These are phyloP conservation scores for Gyromitra esculenta DNA, from an alignment of 2,329 filamentous ascomycete species.

Conservation along the genomic window DNA sequence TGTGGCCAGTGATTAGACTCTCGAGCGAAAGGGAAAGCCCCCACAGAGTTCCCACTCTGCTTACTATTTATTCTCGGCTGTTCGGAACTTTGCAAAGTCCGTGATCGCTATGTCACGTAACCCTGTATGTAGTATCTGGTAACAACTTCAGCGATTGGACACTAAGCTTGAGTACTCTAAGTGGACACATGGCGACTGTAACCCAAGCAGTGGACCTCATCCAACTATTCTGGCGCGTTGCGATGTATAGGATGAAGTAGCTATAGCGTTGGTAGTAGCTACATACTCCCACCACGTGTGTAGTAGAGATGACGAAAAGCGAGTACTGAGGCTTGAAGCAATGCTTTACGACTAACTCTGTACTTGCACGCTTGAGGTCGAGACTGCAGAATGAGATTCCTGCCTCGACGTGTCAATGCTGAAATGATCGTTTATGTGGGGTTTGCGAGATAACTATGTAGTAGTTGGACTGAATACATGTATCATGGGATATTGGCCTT, in stretches of 20 bases:
- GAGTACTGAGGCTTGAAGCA: not conserved
- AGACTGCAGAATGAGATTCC: not conserved
- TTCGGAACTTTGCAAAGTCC: not conserved
- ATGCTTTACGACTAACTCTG: not conserved
- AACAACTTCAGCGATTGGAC: not conserved
- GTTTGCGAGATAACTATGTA: too few relatives aligned
- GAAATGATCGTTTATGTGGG: too few relatives aligned
- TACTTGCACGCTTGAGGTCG: not conserved
- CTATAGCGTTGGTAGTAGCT: not conserved
- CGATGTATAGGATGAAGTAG: not conserved
- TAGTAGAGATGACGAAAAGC: not conserved
- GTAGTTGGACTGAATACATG: too few relatives aligned
- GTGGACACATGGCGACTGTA: not conserved
- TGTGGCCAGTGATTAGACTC: not conserved
- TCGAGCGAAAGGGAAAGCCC: not conserved
- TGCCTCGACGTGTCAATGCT: too few relatives aligned
- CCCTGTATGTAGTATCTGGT: not conserved
- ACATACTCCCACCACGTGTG: constrained; percentile 1
- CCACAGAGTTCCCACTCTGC: not conserved
- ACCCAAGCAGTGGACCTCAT: constrained; percentile 5
- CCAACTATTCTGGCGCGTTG: not conserved
- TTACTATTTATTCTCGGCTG: not conserved
- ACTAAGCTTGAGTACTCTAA: not conserved
- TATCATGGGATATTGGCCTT: too few relatives aligned
- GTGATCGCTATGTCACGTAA: not conserved